Conservation (phyloP, 2,329 filamentous ascomycete genomes). For the Pseudogymnoascus sp. region DNA sequence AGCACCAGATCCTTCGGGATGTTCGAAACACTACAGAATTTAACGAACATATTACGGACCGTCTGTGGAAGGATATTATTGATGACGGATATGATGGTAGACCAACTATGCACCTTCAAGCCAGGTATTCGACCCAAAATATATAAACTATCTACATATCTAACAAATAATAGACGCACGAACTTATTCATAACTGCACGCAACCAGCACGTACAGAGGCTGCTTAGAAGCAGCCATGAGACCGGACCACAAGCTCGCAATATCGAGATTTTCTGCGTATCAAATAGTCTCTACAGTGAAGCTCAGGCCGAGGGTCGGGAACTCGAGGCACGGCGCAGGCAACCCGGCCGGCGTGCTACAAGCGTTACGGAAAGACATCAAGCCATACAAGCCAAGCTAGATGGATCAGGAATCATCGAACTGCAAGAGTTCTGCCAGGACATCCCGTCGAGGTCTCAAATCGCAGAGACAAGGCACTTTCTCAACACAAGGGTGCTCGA, state of each 20-base stretch:
- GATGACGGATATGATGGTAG: neutral
- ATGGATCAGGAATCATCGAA: conserved; percentile 13
- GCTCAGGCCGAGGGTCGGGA: neutral
- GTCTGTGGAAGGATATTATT: neutral
- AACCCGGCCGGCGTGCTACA: neutral
- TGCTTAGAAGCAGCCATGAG: conserved; percentile 8
- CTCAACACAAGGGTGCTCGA: conserved; percentile 12
- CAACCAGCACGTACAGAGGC: conserved; percentile 12
- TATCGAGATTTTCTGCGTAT: conserved; percentile 15
- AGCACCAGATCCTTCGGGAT: conserved; percentile 14
- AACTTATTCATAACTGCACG: conserved; percentile 14
- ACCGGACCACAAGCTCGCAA: conserved; percentile 2
- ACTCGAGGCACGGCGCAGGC: neutral
- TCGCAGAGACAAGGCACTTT: conserved; percentile 16
- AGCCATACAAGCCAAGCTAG: conserved; percentile 10
- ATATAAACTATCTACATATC: neutral
- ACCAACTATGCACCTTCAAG: neutral
- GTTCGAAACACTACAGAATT: conserved; percentile 12
- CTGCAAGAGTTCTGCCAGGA: conserved; percentile 12
- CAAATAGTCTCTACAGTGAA: conserved; percentile 13
- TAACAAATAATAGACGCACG: conserved; percentile 12
- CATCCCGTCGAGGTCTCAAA: conserved; percentile 15
- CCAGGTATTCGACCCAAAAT: neutral
- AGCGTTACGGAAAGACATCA: neutral
- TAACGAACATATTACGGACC: neutral